Evolutionary conservation across 75 land plant species (phyloP), one percentile per base, ranked within the genome.

Genomic region (Selaginella tamariscina): DNA sequence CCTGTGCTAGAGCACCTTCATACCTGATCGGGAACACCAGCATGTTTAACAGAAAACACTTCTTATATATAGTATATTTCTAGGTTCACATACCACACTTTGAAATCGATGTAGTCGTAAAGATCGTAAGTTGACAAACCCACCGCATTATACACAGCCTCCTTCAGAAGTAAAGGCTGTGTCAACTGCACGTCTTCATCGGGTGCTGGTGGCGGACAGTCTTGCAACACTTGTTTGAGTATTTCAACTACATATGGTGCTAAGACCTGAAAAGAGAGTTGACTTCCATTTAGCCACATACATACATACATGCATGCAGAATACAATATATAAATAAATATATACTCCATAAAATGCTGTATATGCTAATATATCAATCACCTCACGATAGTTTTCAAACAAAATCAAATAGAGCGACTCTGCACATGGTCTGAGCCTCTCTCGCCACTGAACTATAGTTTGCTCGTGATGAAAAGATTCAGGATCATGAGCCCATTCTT

Each of bases 391-490:
- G 32, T 84, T 91, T 71, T 95, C 97, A 83, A 95, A 91, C 27
- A 95, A 77, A 66, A 79, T 84, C 66, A 95, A 84, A 73, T 85
- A 95, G 24, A 95, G 73, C 29, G 99, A 91, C 75, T 95, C 99
- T 68, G 99, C 96, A 88, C 99, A 95, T 13, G 99, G 99, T 65
- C 92, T 83, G 31, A 89, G 71, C 65, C 80, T 88, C 27, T 95
- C 99, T 59, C 80, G 83, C 87, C 87, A 91, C 71, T 85, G 92
- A 67, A 91, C 81, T 84, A 86, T 77, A 74, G 91, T 89, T 70
- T 95, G 99, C 72, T 95, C 99, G 78, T 95, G 99, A 74, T 95
- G 92, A 70, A 91, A 95, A 30, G 71, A 62, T 75, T 95, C 97
- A 18, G 99, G 82, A 75, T 88, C 90, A 31, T 78, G 82, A 31